phyloP scores from a whole-genome alignment of 2,329 filamentous ascomycete species.

The Chlorencoelia australis region DNA sequence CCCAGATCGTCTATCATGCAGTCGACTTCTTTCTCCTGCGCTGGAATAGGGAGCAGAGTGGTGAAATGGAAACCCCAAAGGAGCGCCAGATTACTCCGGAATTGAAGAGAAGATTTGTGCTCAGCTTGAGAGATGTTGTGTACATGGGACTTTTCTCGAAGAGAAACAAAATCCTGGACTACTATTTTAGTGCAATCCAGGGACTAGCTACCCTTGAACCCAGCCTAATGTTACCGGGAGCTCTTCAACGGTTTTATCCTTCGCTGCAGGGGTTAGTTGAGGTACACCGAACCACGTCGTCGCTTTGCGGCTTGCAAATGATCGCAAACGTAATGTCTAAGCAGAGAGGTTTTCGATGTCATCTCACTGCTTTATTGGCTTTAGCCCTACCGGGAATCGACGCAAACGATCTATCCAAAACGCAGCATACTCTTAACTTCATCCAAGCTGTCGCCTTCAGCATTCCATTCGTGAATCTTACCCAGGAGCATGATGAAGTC shows the following conservation, averaged over 20 bases:
- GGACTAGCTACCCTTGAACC: conserved; percentile 86
- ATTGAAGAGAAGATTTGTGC: conserved; percentile 82
- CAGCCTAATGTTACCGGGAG: conserved; percentile 81
- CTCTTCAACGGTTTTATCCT: conserved; percentile 90
- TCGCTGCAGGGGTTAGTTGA: conserved; percentile 94
- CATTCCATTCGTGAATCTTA: conserved; percentile 81
- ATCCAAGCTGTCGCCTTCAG: conserved; percentile 95
- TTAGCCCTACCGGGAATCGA: conserved; percentile 91
- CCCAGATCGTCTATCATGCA: conserved; percentile 84
- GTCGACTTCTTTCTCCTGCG: conserved; percentile 95
- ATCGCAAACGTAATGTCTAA: conserved; percentile 83
- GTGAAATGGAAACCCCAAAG: conserved; percentile 76
- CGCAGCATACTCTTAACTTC: conserved; percentile 85
- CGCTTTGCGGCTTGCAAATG: conserved; percentile 83
- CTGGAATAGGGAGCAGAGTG: conserved; percentile 91
- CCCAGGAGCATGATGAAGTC: conserved; percentile 54
- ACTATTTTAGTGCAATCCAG: conserved; percentile 83
- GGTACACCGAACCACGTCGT: conserved; percentile 91
- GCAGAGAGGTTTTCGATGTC: conserved; percentile 92
- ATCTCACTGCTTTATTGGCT: conserved; percentile 88
- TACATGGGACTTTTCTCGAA: conserved; percentile 99
- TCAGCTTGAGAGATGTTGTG: conserved; percentile 80
- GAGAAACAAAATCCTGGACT: conserved; percentile 82
- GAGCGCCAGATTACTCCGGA: conserved; percentile 70
- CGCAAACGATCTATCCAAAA: conserved; percentile 95